Base-by-base conservation (phyloP, 2,329 filamentous ascomycete genomes). In the Zymoseptoria passerinii region DNA sequence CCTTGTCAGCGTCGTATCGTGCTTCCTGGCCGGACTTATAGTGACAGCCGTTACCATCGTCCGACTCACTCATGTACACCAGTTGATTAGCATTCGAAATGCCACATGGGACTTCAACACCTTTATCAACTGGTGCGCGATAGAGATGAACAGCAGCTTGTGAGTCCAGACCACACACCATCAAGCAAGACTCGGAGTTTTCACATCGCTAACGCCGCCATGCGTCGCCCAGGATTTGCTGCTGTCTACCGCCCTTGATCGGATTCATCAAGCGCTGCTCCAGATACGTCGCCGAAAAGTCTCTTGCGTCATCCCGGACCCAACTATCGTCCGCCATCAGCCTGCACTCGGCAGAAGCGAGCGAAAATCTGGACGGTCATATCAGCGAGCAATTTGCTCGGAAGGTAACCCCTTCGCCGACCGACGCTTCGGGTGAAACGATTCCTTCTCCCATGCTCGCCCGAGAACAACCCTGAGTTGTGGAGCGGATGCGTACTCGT, bases 1-100 rank as follows among this genome's bases (percentile, higher is more conserved):
- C 35, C 13, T 2, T 16, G n/a, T 3, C 18, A 59, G 58, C 4
- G 51, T 59, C 20, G 53, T 50, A 54, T 53, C 54, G 3, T 59
- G 58, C 44, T 62, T 62, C 54, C 53, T 60, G 13, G 58, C 58
- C 28, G 60, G 60, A 13, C 55, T 62, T 50, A 44, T 60, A 28
- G 58, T 59, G 16, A 62, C 60, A 13, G 48, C 52, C 19, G 58
- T 53, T 52, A 58, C 53, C 29, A 40, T 62, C n/a, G 50, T 63
- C 40, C 54, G 61, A 9, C 48, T 61, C 20, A 44, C 35, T 19
- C 50, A 56, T 20, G 35, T 16, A 13, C 35, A 44, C n/a, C 13
- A n/a, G 9, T 19, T 60, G 16, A 48, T 52, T 13, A 53, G 52
- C 27, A 27, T 55, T 27, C 27, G 55, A 6, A 60, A 57, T 20